Conservation (phyloP, 768 basidiomycete genomes). For the Termitomyces sp. region DNA sequence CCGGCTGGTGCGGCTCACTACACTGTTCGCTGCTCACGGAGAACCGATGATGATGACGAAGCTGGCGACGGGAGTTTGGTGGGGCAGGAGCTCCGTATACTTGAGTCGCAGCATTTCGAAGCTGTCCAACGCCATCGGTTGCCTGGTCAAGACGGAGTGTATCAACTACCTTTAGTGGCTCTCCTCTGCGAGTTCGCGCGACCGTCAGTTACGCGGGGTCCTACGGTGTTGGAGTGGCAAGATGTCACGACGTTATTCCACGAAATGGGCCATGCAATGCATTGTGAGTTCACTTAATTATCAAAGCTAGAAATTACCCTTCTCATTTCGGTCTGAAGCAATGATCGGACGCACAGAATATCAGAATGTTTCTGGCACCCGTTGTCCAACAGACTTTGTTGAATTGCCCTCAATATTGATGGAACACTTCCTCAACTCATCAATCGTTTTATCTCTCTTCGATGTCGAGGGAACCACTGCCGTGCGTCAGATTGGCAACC, state of each 20-base stretch:
- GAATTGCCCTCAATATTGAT: constrained; percentile 97
- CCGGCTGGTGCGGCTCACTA: constrained; percentile 93
- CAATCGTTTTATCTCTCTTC: constrained; percentile 78
- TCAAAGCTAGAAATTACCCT: neutral
- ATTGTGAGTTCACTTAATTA: constrained; percentile 61
- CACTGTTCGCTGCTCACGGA: constrained; percentile 90
- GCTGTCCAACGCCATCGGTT: constrained; percentile 53
- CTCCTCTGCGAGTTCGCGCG: constrained; percentile 82
- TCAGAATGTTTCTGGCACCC: constrained; percentile 96
- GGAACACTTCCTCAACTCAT: constrained; percentile 94
- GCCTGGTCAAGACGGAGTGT: constrained; percentile 61
- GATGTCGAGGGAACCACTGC: constrained; percentile 44
- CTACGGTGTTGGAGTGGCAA: constrained; percentile 82
- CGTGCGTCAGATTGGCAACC: constrained; percentile 48
- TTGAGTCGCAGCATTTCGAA: constrained; percentile 59
- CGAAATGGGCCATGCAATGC: constrained; percentile 99
- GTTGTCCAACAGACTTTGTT: constrained; percentile 97
- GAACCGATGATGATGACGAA: constrained; percentile 89
- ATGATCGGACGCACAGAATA: constrained; percentile 98
- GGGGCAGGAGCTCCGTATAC: constrained; percentile 36
- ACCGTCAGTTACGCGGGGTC: constrained; percentile 53
- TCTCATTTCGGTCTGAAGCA: constrained; percentile 41
- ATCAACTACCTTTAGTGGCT: constrained; percentile 89
- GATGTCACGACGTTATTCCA: constrained; percentile 95
- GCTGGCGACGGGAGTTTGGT: constrained; percentile 48